Evolutionary conservation across 805 yeast genomes (phyloP), one percentile per base, ranked within the genome.

Genomic region (Candida cerambycidarum): DNA sequence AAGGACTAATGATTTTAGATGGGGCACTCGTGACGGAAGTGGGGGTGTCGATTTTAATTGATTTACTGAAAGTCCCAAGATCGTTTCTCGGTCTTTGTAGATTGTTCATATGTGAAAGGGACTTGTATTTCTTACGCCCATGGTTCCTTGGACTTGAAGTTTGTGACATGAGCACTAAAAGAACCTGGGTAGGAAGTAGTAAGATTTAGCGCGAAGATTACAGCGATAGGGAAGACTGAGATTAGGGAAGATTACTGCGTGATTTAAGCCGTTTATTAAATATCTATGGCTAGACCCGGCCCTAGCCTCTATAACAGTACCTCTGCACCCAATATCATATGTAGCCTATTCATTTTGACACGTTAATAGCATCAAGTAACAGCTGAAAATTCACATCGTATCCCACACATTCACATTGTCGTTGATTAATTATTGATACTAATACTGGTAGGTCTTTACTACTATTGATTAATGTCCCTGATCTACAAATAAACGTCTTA

Each of bases 371-470:
- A 4, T 30, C 33, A 3, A 34, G 23, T 3, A 21, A 6, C 13
- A 4, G 14, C 13, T 19, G 11, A 18, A 34, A 34, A 24, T 24
- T 15, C n/a, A 34, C 19, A 24, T 34, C 29, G 18, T 34, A 34
- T 10, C 21, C 12, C 25, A 21, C 4, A 23, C 17, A 3, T 23
- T 24, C 27, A 21, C 21, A 13, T 6, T 28, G 11, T 12, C 40
- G 12, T 8, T 38, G 33, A 21, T 33, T 34, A 15, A 47, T 41
- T 5, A 47, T 21, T 1, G 51, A 47, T 11, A 44, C 23, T 2
- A 47, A 21, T 13, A 47, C 51, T 4, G 51, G 44, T 17, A 42
- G 23, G 5, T 38, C 32, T 2, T 19, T 18, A 3, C 21, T 15
- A 3, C 32, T 9, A 24, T 42, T 36, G 4, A 42, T 31, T 10